These are phyloP conservation scores for Terfezia claveryi DNA, from an alignment of 495 filamentous ascomycete genomes.

Conservation along the genomic window DNA sequence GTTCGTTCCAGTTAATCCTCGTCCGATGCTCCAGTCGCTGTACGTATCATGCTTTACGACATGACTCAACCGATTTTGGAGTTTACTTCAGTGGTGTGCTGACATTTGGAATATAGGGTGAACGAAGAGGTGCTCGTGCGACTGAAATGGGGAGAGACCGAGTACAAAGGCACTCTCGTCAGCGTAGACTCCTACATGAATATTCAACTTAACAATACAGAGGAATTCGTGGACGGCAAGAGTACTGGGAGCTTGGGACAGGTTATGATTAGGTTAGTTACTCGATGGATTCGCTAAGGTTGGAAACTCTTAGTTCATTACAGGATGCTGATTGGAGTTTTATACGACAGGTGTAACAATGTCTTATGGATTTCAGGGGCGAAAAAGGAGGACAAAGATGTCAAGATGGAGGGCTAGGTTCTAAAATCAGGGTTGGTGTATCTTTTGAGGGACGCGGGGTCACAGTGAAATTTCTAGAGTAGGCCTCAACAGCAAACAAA, in stretches of 20 bases:
- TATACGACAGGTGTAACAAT: constrained; percentile 55
- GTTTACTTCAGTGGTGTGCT: neutral
- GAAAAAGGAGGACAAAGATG: constrained; percentile 20
- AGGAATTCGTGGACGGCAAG: constrained; percentile 82
- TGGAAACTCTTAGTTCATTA: constrained; percentile 1
- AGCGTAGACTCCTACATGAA: constrained; percentile 98
- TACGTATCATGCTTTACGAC: constrained; percentile 25
- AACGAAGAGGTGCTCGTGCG: constrained; percentile 75
- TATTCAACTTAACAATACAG: constrained; percentile 67
- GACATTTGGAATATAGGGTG: constrained; percentile 31
- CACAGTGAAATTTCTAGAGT: too few relatives aligned
- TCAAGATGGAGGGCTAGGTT: constrained; percentile 28
- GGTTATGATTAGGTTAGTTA: constrained; percentile 65
- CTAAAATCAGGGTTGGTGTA: neutral
- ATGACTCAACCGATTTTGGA: too few relatives aligned
- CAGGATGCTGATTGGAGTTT: neutral
- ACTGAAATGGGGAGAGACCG: constrained; percentile 92
- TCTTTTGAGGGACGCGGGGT: too few relatives aligned
- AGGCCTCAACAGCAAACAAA: too few relatives aligned
- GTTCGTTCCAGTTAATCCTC: constrained; percentile 73
- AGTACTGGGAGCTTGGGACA: constrained; percentile 63
- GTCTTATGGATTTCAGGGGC: constrained; percentile 58
- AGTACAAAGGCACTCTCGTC: constrained; percentile 83
- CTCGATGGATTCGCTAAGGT: neutral
- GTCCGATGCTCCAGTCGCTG: constrained; percentile 71